Percentiles rank a stretch among this genome's conserved stretches.
Conservation (phyloP, 129 eudicot genomes). For the Pittosporum tobira region DNA sequence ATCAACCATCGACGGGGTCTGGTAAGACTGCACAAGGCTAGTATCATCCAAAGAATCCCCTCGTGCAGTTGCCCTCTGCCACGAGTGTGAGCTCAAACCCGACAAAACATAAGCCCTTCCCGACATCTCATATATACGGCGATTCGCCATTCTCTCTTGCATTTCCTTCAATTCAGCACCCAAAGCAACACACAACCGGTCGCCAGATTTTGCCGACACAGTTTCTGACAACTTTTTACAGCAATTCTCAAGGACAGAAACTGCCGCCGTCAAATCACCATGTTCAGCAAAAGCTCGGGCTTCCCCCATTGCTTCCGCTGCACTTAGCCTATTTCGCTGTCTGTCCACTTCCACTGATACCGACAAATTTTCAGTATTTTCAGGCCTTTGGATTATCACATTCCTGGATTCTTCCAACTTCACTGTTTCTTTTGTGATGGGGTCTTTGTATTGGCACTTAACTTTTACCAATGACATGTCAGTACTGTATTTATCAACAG, state of each 20-base stretch:
- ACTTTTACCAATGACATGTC: constrained; percentile 49
- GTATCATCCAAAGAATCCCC: constrained; percentile 59
- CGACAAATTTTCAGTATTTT: constrained; percentile 19
- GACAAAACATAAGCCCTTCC: constrained; percentile 87
- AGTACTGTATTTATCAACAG: constrained; percentile 19
- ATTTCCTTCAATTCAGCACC: constrained; percentile 70
- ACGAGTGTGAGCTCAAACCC: constrained; percentile 80
- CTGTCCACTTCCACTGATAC: constrained; percentile 63
- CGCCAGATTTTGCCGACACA: constrained; percentile 39
- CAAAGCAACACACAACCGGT: constrained; percentile 44
- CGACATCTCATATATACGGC: constrained; percentile 51
- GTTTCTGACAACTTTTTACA: constrained; percentile 35
- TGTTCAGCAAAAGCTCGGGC: constrained; percentile 63
- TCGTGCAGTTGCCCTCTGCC: constrained; percentile 90
- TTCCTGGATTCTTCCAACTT: constrained; percentile 20
- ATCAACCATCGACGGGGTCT: constrained; percentile 71
- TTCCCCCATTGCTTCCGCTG: constrained; percentile 66
- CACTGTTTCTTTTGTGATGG: constrained; percentile 30
- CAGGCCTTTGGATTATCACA: constrained; percentile 54
- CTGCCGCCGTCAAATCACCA: constrained; percentile 53
- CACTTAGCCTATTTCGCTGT: constrained; percentile 54
- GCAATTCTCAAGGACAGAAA: constrained; percentile 38
- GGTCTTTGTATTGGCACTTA: constrained; percentile 41
- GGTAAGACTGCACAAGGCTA: constrained; percentile 45
- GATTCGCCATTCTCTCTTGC: constrained; percentile 72